Conservation (phyloP, 352 stramenopile species). For the Globisporangium perplexum region DNA sequence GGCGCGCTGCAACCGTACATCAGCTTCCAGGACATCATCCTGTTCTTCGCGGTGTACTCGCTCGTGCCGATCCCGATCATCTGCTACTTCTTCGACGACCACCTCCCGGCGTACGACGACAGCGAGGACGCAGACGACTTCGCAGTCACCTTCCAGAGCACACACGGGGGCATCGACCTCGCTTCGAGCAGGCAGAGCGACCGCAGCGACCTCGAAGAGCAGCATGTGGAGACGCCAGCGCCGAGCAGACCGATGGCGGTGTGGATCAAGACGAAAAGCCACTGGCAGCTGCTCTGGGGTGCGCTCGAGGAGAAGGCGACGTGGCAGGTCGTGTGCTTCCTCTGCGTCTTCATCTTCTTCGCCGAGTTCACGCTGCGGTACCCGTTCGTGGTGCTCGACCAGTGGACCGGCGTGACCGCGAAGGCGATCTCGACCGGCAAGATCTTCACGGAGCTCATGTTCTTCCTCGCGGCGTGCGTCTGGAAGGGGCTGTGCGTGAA, state of each 20-base stretch:
- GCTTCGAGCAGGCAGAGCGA: conserved; percentile 11
- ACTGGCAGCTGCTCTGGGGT: conserved; percentile 29
- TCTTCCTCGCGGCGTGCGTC: conserved; percentile 19
- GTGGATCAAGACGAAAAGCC: conserved; percentile 9
- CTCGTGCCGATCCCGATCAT: conserved; percentile 34
- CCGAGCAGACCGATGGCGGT: background rate
- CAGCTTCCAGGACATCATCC: conserved; percentile 21
- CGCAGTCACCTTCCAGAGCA: conserved; percentile 9
- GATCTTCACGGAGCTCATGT: conserved; percentile 28
- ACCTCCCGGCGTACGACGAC: conserved; percentile 10
- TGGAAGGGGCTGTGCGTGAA: conserved; percentile 31
- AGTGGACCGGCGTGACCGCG: conserved; percentile 35
- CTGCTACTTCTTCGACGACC: conserved; percentile 30
- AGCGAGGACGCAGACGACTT: background rate
- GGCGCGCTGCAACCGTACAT: conserved; percentile 11
- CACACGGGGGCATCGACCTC: conserved; percentile 3
- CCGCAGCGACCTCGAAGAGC: conserved; percentile 14
- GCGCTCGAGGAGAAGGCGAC: conserved; percentile 31
- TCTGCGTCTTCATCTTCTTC: conserved; percentile 43
- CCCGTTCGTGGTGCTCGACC: conserved; percentile 25
- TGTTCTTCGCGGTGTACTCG: conserved; percentile 32
- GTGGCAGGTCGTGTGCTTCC: conserved; percentile 31
- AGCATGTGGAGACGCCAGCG: background rate
- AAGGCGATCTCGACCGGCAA: conserved; percentile 23
- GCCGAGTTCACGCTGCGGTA: conserved; percentile 44